Percentiles rank a stretch among this genome's conserved stretches.
Conservation (phyloP, 139 green algal species). For the Parachlorella kessleri region DNA sequence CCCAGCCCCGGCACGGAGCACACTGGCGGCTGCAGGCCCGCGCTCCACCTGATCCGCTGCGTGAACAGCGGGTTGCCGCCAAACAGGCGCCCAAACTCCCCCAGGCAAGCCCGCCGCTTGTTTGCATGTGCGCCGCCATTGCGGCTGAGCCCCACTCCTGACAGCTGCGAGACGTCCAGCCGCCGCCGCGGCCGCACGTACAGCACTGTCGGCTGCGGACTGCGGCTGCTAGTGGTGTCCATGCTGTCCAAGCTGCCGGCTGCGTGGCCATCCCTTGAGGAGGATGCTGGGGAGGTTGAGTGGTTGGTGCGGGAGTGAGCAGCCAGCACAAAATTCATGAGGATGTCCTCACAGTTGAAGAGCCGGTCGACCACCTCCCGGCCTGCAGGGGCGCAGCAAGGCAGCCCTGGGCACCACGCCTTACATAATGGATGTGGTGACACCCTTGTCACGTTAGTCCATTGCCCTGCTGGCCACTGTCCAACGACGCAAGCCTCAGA, state of each 20-base stretch:
- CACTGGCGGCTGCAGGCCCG: neutral
- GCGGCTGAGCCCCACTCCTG: slow-evolving; percentile 2
- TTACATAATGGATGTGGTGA: too few relatives aligned
- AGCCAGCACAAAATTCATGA: slow-evolving; percentile 58
- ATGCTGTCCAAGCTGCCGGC: neutral
- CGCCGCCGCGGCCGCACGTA: slow-evolving; percentile 7
- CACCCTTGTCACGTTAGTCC: too few relatives aligned
- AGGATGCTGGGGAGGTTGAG: neutral
- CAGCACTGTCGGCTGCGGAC: neutral
- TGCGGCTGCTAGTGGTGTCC: neutral
- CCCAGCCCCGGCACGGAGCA: neutral
- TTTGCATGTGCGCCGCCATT: neutral
- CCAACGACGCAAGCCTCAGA: too few relatives aligned
- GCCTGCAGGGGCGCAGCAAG: too few relatives aligned
- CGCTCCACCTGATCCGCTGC: neutral
- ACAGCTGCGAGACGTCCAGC: slow-evolving; percentile 19
- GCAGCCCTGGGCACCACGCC: too few relatives aligned
- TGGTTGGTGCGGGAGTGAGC: neutral
- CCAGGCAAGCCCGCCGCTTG: neutral
- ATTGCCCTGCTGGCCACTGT: too few relatives aligned
- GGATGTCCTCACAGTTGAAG: slow-evolving; percentile 59
- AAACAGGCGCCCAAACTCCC: neutral
- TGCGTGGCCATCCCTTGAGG: neutral
- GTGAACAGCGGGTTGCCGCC: neutral
- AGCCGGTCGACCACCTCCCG: slow-evolving; percentile 35